A percentile compares a stretch with the other conserved stretches of the same genome.
Evolutionary conservation across 352 stramenopile genomes (phyloP).

Genomic region (Discostella stelligera): DNA sequence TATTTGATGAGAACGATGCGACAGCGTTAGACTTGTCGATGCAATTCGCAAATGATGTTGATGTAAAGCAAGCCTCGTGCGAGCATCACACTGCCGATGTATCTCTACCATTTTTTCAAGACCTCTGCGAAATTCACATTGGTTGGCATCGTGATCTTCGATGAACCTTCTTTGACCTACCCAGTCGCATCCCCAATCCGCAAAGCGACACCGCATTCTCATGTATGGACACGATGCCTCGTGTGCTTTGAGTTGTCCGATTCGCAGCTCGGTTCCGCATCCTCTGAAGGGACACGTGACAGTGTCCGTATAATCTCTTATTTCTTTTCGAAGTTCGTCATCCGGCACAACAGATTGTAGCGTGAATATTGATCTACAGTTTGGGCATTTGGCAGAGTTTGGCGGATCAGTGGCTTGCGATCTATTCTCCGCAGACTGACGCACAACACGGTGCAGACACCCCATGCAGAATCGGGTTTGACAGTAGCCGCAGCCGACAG

Average conservation of each 20-base stretch:
- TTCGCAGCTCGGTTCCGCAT: constrained; percentile 16
- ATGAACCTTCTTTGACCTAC: constrained; percentile 26
- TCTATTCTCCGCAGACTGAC: constrained; percentile 2
- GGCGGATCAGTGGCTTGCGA: constrained; percentile 1
- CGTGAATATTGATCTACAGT: constrained; percentile 34
- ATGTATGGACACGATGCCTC: constrained; percentile 34
- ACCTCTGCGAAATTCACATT: constrained; percentile 12
- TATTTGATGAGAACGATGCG: constrained; percentile 28
- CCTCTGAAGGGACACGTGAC: constrained; percentile 33
- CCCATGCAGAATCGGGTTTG: constrained; percentile 33
- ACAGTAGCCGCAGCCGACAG: constrained; percentile 45
- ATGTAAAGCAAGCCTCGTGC: neutral
- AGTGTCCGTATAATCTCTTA: constrained; percentile 20
- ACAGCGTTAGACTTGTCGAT: constrained; percentile 12
- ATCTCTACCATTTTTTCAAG: constrained; percentile 20
- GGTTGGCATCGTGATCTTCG: constrained; percentile 7
- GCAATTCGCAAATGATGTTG: constrained; percentile 25
- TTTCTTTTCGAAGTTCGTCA: constrained; percentile 16
- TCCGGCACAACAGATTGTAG: constrained; percentile 18
- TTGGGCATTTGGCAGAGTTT: constrained; percentile 34
- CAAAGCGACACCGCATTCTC: constrained; percentile 35
- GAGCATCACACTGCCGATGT: constrained; percentile 11
- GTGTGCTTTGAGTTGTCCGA: constrained; percentile 21
- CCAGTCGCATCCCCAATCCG: constrained; percentile 46
- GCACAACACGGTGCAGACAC: constrained; percentile 27